Evolutionary conservation across 2,329 filamentous ascomycete species (phyloP).

Genomic region (Ustulina deusta): DNA sequence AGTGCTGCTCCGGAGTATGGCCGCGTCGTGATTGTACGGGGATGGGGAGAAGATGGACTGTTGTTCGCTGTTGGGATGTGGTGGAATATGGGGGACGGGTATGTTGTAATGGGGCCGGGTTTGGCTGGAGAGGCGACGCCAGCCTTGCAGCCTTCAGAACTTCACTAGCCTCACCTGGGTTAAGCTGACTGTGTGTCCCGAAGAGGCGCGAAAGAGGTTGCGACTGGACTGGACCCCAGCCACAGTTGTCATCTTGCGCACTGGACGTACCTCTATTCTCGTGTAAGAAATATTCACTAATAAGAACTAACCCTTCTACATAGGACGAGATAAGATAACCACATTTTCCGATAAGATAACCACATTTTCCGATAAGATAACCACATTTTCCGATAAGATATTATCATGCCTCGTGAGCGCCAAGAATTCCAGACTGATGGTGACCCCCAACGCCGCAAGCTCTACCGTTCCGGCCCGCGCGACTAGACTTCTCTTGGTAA

Average conservation of each 20-base stretch:
- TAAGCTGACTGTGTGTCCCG: not conserved
- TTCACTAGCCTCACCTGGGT: slow-evolving; percentile 19
- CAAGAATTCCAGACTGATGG: not conserved
- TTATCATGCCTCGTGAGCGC: no score
- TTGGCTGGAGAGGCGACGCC: slow-evolving; percentile 42
- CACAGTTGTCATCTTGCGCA: not conserved
- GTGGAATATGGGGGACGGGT: slow-evolving; percentile 13
- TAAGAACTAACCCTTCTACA: not conserved
- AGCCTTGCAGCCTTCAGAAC: slow-evolving; percentile 50
- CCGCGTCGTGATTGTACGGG: slow-evolving; percentile 5
- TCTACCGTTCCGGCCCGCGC: slow-evolving; percentile 28
- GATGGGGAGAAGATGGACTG: not conserved
- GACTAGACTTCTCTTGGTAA: slow-evolving; percentile 9
- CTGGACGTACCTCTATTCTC: not conserved
- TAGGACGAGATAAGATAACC: not conserved
- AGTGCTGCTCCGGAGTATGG: not conserved
- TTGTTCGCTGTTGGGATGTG: slow-evolving; percentile 21
- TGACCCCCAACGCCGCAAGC: slow-evolving; percentile 16
- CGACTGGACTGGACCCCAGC: not conserved
- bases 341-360: slow-evolving; percentile 18
- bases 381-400: not conserved
- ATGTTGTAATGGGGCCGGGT: slow-evolving; percentile 6
- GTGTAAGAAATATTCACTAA: not conserved
- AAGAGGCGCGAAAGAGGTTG: no score
- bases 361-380: not conserved